Conservation (phyloP, 129 eudicot genomes). For the Flaveria trinervia region DNA sequence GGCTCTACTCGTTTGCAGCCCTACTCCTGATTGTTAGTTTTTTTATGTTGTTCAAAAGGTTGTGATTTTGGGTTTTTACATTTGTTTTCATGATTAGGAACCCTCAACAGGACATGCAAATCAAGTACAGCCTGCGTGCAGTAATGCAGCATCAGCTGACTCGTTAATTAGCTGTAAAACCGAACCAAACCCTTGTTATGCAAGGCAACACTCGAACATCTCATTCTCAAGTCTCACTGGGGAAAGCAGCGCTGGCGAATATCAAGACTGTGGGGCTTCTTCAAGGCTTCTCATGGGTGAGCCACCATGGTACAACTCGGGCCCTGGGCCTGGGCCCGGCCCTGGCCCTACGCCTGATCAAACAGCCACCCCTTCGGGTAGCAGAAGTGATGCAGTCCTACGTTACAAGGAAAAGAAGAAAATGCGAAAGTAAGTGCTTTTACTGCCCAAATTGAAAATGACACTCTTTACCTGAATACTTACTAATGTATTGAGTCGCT, state of each 20-base stretch:
- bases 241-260: constrained; percentile 45
- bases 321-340: constrained; percentile 3
- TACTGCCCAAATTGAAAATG: background rate
- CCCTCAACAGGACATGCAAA: constrained; percentile 34
- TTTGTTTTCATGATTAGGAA: constrained; percentile 25
- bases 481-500: background rate
- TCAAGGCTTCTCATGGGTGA: constrained; percentile 50
- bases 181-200: constrained; percentile 40
- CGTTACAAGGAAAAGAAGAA: constrained; percentile 70
- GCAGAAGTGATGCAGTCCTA: constrained; percentile 58
- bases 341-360: constrained; percentile 21
- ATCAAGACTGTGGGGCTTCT: constrained; percentile 53
- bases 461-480: background rate
- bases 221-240: constrained; percentile 45
- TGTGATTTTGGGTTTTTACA: background rate
- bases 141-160: constrained; percentile 51
- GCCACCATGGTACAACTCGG: constrained; percentile 41
- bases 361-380: constrained; percentile 31
- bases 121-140: constrained; percentile 42
- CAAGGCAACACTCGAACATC: constrained; percentile 42
- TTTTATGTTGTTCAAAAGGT: background rate
- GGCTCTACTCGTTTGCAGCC: background rate
- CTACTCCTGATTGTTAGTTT: background rate
- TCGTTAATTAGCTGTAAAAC: constrained; percentile 53
- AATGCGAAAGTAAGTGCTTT: constrained; percentile 58